Percentiles rank a stretch among this genome's conserved stretches.
Conservation (phyloP, 2,329 filamentous ascomycete species). For the Diaporthe sp. region DNA sequence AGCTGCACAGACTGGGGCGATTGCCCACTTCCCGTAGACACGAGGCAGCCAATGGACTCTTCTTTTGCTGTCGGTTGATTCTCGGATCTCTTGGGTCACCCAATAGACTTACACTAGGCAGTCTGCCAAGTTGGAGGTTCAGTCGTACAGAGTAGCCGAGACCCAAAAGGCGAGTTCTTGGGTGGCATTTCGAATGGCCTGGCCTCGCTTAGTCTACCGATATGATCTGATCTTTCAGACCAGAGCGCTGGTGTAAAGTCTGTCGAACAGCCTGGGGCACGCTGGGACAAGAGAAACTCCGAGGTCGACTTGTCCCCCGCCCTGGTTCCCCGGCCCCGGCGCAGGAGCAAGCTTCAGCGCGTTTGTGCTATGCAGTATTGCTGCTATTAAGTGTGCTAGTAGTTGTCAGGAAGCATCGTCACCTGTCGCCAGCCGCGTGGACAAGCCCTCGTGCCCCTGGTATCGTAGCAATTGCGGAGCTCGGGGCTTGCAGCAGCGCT, state of each 20-base stretch:
- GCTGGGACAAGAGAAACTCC: constrained; percentile 31
- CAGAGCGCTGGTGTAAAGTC: constrained; percentile 12
- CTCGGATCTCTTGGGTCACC: not conserved
- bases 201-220: constrained; percentile 6
- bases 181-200: constrained; percentile 16
- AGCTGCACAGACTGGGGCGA: constrained; percentile 13
- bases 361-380: not conserved
- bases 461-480: constrained; percentile 1
- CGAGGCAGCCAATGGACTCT: constrained; percentile 4
- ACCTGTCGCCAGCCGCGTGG: constrained; percentile 11
- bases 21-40: constrained; percentile 11
- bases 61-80: not conserved
- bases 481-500: constrained; percentile 12
- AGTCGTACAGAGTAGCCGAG: constrained; percentile 23
- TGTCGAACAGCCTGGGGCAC: not conserved
- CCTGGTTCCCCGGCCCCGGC: not conserved
- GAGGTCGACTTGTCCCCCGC: constrained; percentile 9
- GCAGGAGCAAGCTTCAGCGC: not conserved
- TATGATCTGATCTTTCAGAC: constrained; percentile 26
- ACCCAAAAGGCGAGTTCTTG: not conserved
- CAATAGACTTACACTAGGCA: not conserved
- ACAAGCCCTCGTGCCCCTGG: not conserved
- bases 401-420: not conserved
- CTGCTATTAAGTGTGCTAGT: not conserved
- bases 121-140: constrained; percentile 6